Evolutionary conservation across 352 stramenopile species (phyloP), one percentile per base, ranked within the genome.

Genomic region (Halophytophthora polymorphica): DNA sequence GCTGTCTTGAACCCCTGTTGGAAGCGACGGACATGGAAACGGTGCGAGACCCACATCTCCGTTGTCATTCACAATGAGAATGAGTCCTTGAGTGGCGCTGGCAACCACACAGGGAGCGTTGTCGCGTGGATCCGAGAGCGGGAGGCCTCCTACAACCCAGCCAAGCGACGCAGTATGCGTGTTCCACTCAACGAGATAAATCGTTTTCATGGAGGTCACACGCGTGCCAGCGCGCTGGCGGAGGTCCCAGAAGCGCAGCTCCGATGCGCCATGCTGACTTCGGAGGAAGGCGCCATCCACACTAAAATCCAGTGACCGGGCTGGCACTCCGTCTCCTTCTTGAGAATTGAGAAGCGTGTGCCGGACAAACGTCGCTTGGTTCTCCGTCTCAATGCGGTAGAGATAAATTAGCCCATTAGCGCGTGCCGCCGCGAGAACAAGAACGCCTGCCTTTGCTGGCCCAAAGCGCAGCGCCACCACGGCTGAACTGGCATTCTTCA

Each of bases 401-500:
- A 93, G 42, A 53, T 90, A 93, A 22, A 90, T 66, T 11, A 90
- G 50, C 1, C 80, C 80, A 28, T 90, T 90, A 1, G 64, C 64
- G 17, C 83, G 72, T 1, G 71, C 60, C 8, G 81, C 80, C 0
- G 74, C 79, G 4, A 93, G 50, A 15, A 79, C 8, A 31, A 65
- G 44, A 6, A 38, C 40, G 1, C 61, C 60, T 1, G 55, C 42
- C 35, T 55, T 35, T 61, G 65, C 13, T 62, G 60, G 14, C 50
- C 68, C 23, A 39, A 88, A 93, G 0, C 67, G 76, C 52, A 89
- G 47, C 7, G 53, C 61, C 4, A 53, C 43, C 6, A 86, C 61
- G 0, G 40, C 41, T n/a, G 68, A 66, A 11, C 64, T 77, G 0
- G 74, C 83, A 49, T 88, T 88, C 48, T 86, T 85, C 61, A 86